Percentiles rank a stretch among this genome's conserved stretches.
These are phyloP conservation scores for Phytophthora constricta DNA, from an alignment of 352 stramenopile species.

Conservation along the genomic window DNA sequence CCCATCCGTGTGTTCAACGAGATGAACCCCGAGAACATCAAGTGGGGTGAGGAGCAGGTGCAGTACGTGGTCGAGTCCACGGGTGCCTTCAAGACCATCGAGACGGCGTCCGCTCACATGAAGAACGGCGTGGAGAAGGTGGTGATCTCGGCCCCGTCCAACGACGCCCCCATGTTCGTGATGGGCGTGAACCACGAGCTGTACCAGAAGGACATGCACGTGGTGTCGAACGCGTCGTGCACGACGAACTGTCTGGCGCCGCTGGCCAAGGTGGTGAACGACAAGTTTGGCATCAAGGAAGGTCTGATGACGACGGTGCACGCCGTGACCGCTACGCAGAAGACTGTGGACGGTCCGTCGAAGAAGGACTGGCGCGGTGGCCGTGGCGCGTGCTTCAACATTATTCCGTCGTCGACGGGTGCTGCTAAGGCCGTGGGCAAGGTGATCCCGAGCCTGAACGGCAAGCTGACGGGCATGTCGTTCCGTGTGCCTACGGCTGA, in stretches of 20 bases:
- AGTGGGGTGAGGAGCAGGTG: conserved; percentile 86
- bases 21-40: conserved; percentile 93
- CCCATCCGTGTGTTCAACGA: conserved; percentile 93
- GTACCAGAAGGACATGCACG: conserved; percentile 93
- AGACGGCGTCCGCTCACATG: conserved; percentile 93
- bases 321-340: conserved; percentile 96
- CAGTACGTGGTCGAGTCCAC: conserved; percentile 95
- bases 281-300: conserved; percentile 97
- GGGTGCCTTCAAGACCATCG: conserved; percentile 73
- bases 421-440: conserved; percentile 84
- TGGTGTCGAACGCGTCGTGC: conserved; percentile 98
- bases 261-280: conserved; percentile 97
- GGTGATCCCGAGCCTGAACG: conserved; percentile 89
- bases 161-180: conserved; percentile 98
- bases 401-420: conserved; percentile 97
- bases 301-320: conserved; percentile 99
- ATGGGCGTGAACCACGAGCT: conserved; percentile 97
- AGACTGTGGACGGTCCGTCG: conserved; percentile 96
- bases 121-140: conserved; percentile 94
- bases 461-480: conserved; percentile 91
- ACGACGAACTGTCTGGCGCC: conserved; percentile 99
- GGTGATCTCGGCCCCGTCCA: conserved; percentile 96
- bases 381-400: conserved; percentile 97
- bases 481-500: conserved; percentile 89
- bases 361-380: conserved; percentile 98